Evolutionary conservation across 371 early-diverging fungal species (phyloP).

Genomic region (Mucor saturninus): DNA sequence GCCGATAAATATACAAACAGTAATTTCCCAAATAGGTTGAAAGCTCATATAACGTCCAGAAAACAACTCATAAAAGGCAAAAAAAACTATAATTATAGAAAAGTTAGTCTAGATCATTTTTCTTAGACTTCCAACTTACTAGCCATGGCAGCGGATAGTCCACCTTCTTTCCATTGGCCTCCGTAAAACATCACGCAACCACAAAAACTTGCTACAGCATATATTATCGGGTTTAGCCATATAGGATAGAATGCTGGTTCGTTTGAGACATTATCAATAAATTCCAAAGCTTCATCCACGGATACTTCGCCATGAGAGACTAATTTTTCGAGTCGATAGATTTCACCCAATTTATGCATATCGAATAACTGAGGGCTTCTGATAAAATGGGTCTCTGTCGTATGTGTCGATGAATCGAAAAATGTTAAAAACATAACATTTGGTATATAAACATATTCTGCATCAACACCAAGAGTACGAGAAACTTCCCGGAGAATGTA

Average conservation of each 20-base stretch:
- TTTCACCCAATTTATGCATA: slow-evolving; percentile 68
- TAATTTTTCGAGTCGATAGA: slow-evolving; percentile 60
- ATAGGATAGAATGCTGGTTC: slow-evolving; percentile 52
- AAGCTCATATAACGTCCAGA: slow-evolving; percentile 44
- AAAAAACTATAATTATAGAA: slow-evolving; percentile 28
- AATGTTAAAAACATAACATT: slow-evolving; percentile 77
- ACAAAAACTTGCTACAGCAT: slow-evolving; percentile 54
- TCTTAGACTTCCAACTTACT: slow-evolving; percentile 28
- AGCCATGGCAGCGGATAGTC: slow-evolving; percentile 45
- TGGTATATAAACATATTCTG: slow-evolving; percentile 72
- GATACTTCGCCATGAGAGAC: slow-evolving; percentile 54
- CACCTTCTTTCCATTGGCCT: slow-evolving; percentile 48
- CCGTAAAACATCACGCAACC: slow-evolving; percentile 54
- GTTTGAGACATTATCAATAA: slow-evolving; percentile 47
- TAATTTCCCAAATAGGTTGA: slow-evolving; percentile 69
- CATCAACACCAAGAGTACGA: slow-evolving; percentile 66
- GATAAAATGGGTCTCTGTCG: slow-evolving; percentile 79
- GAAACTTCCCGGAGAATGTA: slow-evolving; percentile 56
- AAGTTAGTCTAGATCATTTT: background rate
- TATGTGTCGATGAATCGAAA: slow-evolving; percentile 74
- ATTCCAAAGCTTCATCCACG: slow-evolving; percentile 60
- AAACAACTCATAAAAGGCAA: slow-evolving; percentile 48
- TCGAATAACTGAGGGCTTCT: slow-evolving; percentile 67
- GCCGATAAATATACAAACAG: slow-evolving; percentile 71
- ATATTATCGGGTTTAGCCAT: slow-evolving; percentile 58